These are phyloP conservation scores for Pontederia paniculata DNA, from an alignment of 176 grass and related monocot species.

Conservation along the genomic window DNA sequence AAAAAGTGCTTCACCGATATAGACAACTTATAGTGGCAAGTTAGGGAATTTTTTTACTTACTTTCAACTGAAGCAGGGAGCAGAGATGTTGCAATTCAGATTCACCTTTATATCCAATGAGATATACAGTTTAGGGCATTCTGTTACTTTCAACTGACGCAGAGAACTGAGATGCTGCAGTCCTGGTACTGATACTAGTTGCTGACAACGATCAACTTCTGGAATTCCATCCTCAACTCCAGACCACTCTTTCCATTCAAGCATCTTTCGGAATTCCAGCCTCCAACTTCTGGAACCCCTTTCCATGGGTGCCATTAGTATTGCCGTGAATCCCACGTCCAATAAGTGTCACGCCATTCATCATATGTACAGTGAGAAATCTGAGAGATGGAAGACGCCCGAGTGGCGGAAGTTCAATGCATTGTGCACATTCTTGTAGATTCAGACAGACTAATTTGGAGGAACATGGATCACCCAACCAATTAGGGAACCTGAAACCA, in stretches of 20 bases:
- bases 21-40: no score
- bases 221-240: conserved; percentile 14
- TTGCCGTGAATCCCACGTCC: conserved; percentile 19
- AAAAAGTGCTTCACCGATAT: no score
- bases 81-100: no score
- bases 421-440: conserved; percentile 22
- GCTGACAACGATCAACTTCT: no score
- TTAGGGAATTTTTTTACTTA: no score
- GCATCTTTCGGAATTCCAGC: conserved; percentile 26
- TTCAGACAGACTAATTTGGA: conserved; percentile 21
- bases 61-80: no score
- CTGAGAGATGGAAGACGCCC: conserved; percentile 31
- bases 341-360: conserved; percentile 26
- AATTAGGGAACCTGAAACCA: conserved; percentile 28
- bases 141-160: no score
- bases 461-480: conserved; percentile 23
- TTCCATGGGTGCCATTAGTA: conserved; percentile 2
- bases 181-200: no score
- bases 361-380: conserved; percentile 20
- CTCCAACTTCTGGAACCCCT: conserved; percentile 24
- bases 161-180: no score
- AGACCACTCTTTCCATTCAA: conserved; percentile 35
- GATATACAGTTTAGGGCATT: no score
- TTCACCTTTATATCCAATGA: no score
- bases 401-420: conserved; percentile 22